Percentiles rank a stretch among this genome's conserved stretches.
These are phyloP conservation scores for Tanacetum coccineum DNA, from an alignment of 129 eudicot species.

Conservation along the genomic window DNA sequence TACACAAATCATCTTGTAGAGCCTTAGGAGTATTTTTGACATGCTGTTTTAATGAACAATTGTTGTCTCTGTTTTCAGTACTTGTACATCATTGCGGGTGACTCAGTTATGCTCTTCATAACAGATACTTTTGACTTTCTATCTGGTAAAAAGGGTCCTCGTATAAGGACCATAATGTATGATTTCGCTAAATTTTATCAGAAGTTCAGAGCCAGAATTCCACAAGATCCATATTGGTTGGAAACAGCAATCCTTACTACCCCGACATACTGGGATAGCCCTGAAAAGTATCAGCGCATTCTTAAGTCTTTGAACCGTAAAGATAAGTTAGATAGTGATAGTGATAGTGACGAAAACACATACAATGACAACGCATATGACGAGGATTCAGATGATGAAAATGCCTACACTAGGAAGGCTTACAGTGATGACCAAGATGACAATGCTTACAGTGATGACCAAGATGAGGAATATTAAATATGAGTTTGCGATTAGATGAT, in stretches of 20 bases:
- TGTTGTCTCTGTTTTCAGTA: constrained; percentile 46
- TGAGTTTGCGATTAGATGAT: too few species aligned
- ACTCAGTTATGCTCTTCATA: constrained; percentile 27
- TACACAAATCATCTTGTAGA: too few species aligned
- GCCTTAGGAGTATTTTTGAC: too few species aligned
- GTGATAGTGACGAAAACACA: constrained; percentile 14
- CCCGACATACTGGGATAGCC: constrained; percentile 53
- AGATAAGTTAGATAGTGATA: constrained; percentile 9
- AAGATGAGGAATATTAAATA: constrained; percentile 15
- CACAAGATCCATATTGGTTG: constrained; percentile 44
- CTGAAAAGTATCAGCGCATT: constrained; percentile 36
- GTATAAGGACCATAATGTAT: constrained; percentile 36
- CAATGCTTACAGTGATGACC: constrained; percentile 19
- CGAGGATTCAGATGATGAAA: constrained; percentile 23
- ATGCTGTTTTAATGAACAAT: neutral
- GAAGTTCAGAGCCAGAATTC: constrained; percentile 25
- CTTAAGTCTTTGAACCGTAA: constrained; percentile 5
- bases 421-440: constrained; percentile 25
- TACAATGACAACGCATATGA: constrained; percentile 1
- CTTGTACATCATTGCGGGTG: constrained; percentile 38
- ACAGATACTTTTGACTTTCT: constrained; percentile 38
- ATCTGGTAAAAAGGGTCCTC: constrained; percentile 40
- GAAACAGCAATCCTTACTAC: constrained; percentile 46
- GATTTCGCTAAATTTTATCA: constrained; percentile 26
- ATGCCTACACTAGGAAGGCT: constrained; percentile 10